phyloP scores from a whole-genome alignment of 768 basidiomycete species.

The Panaeolus papilionaceus region DNA sequence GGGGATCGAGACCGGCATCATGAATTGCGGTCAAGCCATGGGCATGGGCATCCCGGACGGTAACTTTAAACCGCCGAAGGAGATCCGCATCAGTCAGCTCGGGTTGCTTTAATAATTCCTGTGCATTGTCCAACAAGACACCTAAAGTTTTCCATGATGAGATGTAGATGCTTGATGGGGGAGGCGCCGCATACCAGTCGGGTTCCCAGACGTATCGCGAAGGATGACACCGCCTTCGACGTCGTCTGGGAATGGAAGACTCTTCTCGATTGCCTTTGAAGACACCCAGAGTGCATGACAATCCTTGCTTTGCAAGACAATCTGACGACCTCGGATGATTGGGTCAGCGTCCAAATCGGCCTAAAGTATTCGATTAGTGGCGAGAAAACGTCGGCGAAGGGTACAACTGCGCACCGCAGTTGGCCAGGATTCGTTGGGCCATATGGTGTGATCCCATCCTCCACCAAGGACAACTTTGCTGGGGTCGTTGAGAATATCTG shows the following conservation, averaged over 20 bases:
- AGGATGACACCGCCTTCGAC: slow-evolving; percentile 86
- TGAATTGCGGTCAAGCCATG: slow-evolving; percentile 85
- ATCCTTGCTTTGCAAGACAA: slow-evolving; percentile 86
- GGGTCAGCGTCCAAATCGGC: slow-evolving; percentile 76
- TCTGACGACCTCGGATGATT: slow-evolving; percentile 68
- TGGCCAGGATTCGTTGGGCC: slow-evolving; percentile 68
- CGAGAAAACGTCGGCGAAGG: not conserved
- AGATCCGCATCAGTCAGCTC: slow-evolving; percentile 69
- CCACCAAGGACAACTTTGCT: slow-evolving; percentile 75
- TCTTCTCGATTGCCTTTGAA: slow-evolving; percentile 57
- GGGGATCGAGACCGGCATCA: slow-evolving; percentile 79
- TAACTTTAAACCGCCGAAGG: slow-evolving; percentile 60
- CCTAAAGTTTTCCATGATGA: slow-evolving; percentile 45
- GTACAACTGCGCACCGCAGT: slow-evolving; percentile 58
- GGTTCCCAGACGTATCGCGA: slow-evolving; percentile 66
- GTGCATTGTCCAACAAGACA: slow-evolving; percentile 87
- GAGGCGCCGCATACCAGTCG: slow-evolving; percentile 61
- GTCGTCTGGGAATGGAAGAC: slow-evolving; percentile 66
- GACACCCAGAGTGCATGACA: slow-evolving; percentile 92
- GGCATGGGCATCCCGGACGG: slow-evolving; percentile 71
- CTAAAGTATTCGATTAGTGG: slow-evolving; percentile 40
- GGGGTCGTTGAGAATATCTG: slow-evolving; percentile 60
- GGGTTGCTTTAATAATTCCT: slow-evolving; percentile 71
- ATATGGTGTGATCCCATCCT: slow-evolving; percentile 92
- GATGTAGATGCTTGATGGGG: slow-evolving; percentile 13